These are phyloP conservation scores for Cutaneotrichosporon daszewskae DNA, from an alignment of 1,284 basidiomycete species.

Conservation along the genomic window DNA sequence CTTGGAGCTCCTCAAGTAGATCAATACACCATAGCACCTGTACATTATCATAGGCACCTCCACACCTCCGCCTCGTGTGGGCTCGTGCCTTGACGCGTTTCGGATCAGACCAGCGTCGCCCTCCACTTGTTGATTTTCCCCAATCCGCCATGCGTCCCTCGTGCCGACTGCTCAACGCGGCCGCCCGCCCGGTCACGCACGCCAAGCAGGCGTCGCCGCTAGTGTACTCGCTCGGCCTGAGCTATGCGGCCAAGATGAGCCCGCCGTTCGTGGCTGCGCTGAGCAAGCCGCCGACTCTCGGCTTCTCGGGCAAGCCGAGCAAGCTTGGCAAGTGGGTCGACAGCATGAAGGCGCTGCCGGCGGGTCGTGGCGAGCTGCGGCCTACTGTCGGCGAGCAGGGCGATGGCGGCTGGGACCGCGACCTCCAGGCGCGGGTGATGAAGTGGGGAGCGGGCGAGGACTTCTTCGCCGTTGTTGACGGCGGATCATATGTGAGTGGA, in stretches of 20 bases:
- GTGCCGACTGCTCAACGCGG: conserved; percentile 10
- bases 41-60: neutral
- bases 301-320: conserved; percentile 13
- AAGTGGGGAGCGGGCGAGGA: conserved; percentile 45
- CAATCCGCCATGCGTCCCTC: conserved; percentile 9
- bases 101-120: neutral
- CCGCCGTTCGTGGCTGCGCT: conserved; percentile 38
- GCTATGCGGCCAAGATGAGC: conserved; percentile 44
- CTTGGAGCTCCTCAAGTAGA: conserved; percentile 24
- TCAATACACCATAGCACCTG: neutral
- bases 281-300: conserved; percentile 10
- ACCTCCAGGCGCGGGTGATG: conserved; percentile 17
- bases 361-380: conserved; percentile 37
- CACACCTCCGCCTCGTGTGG: neutral
- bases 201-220: conserved; percentile 21
- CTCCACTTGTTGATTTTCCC: neutral
- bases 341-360: conserved; percentile 28
- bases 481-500: conserved; percentile 27
- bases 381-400: conserved; percentile 5
- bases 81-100: neutral
- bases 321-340: conserved; percentile 37
- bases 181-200: conserved; percentile 4
- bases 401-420: conserved; percentile 27
- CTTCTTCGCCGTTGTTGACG: conserved; percentile 34
- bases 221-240: conserved; percentile 41